These are phyloP conservation scores for Dactylella cylindrospora DNA, from an alignment of 2,329 filamentous ascomycete genomes.

Conservation along the genomic window DNA sequence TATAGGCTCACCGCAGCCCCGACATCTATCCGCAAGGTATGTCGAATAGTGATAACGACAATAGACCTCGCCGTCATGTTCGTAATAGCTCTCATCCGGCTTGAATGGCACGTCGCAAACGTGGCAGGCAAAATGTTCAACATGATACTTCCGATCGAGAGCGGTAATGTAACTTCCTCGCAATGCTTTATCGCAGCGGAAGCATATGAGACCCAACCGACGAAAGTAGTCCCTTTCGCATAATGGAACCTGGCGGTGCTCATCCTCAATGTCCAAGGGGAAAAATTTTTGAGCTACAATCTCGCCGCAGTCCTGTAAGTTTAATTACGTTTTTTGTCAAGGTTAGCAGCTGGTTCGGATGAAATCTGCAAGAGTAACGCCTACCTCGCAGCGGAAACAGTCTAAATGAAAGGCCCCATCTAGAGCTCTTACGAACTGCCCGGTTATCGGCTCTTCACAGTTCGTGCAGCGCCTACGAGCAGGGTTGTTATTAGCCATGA, in stretches of 20 bases:
- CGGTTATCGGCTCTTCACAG: too few species aligned
- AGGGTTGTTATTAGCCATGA: too few species aligned
- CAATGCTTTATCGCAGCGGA: slow-evolving; percentile 85
- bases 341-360: too few species aligned
- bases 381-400: too few species aligned
- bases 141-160: slow-evolving; percentile 94
- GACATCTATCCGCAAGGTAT: slow-evolving; percentile 91
- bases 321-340: too few species aligned
- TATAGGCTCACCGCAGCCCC: slow-evolving; percentile 94
- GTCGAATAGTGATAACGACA: slow-evolving; percentile 99
- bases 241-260: slow-evolving; percentile 79
- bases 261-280: slow-evolving; percentile 85
- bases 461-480: too few species aligned
- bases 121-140: slow-evolving; percentile 97
- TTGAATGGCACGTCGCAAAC: slow-evolving; percentile 95
- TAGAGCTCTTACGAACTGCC: too few species aligned
- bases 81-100: slow-evolving; percentile 97
- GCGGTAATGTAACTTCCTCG: slow-evolving; percentile 99
- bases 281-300: slow-evolving; percentile 99
- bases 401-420: too few species aligned
- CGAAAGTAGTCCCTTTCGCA: slow-evolving; percentile 98
- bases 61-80: slow-evolving; percentile 93
- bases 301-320: slow-evolving; percentile 91
- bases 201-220: slow-evolving; percentile 86
- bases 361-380: too few species aligned